These are phyloP conservation scores for Amphibolis antarctica DNA, from an alignment of 106 monocot genomes.

Conservation along the genomic window DNA sequence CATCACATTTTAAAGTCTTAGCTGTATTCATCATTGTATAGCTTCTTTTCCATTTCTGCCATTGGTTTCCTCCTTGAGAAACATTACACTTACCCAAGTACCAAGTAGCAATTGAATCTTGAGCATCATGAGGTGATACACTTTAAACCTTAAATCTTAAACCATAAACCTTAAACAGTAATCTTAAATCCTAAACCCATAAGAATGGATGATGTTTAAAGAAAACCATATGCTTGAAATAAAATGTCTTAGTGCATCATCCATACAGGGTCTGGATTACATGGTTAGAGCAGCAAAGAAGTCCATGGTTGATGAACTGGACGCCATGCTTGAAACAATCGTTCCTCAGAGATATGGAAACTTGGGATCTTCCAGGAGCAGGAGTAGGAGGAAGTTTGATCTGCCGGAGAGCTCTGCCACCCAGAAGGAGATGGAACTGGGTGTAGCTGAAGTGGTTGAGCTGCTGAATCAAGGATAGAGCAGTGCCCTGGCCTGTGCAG, in stretches of 20 bases:
- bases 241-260: not conserved
- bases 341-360: constrained; percentile 61
- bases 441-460: constrained; percentile 54
- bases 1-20: too few species aligned
- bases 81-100: too few species aligned
- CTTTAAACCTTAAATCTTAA: too few species aligned
- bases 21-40: too few species aligned
- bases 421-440: constrained; percentile 40
- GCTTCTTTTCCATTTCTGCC: too few species aligned
- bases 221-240: not conserved
- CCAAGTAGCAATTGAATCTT: too few species aligned
- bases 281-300: constrained; percentile 71
- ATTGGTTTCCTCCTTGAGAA: too few species aligned
- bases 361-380: constrained; percentile 40
- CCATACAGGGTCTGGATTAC: constrained; percentile 61
- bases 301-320: constrained; percentile 79
- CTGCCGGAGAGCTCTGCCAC: constrained; percentile 39
- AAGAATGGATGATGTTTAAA: too few species aligned
- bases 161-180: too few species aligned
- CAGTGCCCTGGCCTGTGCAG: not conserved
- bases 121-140: too few species aligned
- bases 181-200: too few species aligned
- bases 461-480: constrained; percentile 44
- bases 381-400: constrained; percentile 75
- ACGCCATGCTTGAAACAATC: constrained; percentile 65